Conservation (phyloP, 192 early-diverging fungal genomes). For the Coemansia javaensis region DNA sequence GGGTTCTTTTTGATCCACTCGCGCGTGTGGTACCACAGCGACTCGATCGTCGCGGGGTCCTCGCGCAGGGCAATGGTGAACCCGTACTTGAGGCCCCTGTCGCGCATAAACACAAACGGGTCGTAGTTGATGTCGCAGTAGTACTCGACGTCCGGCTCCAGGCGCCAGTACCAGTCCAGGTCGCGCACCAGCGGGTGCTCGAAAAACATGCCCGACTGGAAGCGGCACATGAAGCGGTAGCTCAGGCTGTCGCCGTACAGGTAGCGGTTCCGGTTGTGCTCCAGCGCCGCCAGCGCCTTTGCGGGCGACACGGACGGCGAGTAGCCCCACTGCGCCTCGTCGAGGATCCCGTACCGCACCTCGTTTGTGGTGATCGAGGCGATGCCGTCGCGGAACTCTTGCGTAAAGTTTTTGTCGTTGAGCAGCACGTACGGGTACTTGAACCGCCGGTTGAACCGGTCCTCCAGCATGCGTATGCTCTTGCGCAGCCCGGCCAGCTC, state of each 20-base stretch:
- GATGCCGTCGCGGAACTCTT: slow-evolving; percentile 60
- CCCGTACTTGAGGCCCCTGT: slow-evolving; percentile 65
- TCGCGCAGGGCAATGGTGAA: slow-evolving; percentile 65
- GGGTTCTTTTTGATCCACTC: slow-evolving; percentile 51
- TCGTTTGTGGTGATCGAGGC: slow-evolving; percentile 37
- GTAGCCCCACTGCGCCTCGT: slow-evolving; percentile 40
- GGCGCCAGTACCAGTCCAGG: slow-evolving; percentile 70
- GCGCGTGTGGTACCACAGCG: slow-evolving; percentile 57
- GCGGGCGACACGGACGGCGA: slow-evolving; percentile 41
- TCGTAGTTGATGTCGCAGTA: slow-evolving; percentile 71
- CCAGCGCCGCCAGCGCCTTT: slow-evolving; percentile 29
- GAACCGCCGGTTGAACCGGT: slow-evolving; percentile 66
- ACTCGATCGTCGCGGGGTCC: slow-evolving; percentile 54
- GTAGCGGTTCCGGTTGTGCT: slow-evolving; percentile 49
- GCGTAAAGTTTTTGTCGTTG: slow-evolving; percentile 68
- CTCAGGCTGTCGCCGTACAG: slow-evolving; percentile 64
- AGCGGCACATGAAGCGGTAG: slow-evolving; percentile 74
- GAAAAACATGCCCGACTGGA: slow-evolving; percentile 62
- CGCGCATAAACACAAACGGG: slow-evolving; percentile 65
- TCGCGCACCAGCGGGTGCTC: slow-evolving; percentile 55
- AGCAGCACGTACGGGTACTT: slow-evolving; percentile 77
- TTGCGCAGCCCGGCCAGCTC: slow-evolving; percentile 58
- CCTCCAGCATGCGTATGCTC: slow-evolving; percentile 60
- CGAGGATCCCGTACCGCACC: slow-evolving; percentile 38
- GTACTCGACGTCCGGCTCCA: slow-evolving; percentile 70